Conservation (phyloP, 768 basidiomycete genomes). For the Pisolithus marmoratus region DNA sequence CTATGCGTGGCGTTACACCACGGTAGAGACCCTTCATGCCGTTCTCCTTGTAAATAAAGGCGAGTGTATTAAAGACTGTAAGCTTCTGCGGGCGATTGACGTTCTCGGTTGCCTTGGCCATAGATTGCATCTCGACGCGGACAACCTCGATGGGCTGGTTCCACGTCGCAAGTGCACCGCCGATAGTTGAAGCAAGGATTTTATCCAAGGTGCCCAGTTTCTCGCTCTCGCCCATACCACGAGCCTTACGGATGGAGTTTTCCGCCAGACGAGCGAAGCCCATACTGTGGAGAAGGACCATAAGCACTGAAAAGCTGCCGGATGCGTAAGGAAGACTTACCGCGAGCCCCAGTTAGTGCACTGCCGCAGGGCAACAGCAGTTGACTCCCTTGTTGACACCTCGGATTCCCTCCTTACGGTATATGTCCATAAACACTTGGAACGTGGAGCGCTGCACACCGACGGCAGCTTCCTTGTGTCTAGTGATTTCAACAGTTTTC, state of each 20-base stretch:
- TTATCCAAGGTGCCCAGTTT: slow-evolving; percentile 76
- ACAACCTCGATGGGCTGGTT: slow-evolving; percentile 99
- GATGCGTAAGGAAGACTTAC: slow-evolving; percentile 34
- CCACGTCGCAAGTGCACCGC: slow-evolving; percentile 96
- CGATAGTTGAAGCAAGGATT: slow-evolving; percentile 81
- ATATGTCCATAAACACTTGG: slow-evolving; percentile 93
- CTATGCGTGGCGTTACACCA: slow-evolving; percentile 95
- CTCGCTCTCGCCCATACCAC: slow-evolving; percentile 76
- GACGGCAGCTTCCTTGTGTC: slow-evolving; percentile 81
- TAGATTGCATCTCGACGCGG: slow-evolving; percentile 99
- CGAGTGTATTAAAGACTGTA: slow-evolving; percentile 85
- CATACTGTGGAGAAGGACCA: slow-evolving; percentile 50
- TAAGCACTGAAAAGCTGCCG: slow-evolving; percentile 5
- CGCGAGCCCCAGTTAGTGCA: slow-evolving; percentile 93
- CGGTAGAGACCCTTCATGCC: slow-evolving; percentile 96
- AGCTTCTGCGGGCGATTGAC: slow-evolving; percentile 85
- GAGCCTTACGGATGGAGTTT: slow-evolving; percentile 63
- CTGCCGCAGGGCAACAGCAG: slow-evolving; percentile 84
- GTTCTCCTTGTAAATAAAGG: slow-evolving; percentile 95
- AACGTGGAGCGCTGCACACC: slow-evolving; percentile 91
- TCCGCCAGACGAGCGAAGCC: slow-evolving; percentile 95
- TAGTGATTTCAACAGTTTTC: slow-evolving; percentile 98
- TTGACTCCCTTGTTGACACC: slow-evolving; percentile 99
- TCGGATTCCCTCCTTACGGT: slow-evolving; percentile 84
- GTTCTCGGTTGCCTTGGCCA: slow-evolving; percentile 72